phyloP scores from a whole-genome alignment of 2,329 filamentous ascomycete genomes.

The Exophiala dermatitidis region DNA sequence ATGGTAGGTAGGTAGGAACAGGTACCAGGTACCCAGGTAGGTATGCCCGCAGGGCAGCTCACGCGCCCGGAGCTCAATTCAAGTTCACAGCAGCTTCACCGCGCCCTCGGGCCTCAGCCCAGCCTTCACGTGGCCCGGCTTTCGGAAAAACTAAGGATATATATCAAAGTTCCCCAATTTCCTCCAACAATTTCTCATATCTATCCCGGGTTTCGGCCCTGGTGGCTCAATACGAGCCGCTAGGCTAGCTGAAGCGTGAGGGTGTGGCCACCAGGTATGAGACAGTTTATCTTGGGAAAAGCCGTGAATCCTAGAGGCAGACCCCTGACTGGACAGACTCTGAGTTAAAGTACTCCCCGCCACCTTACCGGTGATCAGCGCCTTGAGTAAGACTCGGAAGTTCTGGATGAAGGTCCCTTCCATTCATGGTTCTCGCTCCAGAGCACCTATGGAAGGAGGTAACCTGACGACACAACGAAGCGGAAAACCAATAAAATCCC shows the following conservation, averaged over 20 bases:
- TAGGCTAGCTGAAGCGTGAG: not conserved
- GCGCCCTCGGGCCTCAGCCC: not conserved
- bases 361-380: not conserved
- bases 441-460: not conserved
- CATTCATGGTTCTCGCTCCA: not conserved
- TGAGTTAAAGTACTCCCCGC: not conserved
- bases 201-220: not conserved
- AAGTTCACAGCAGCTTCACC: not conserved
- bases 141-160: not conserved
- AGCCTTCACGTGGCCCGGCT: not conserved
- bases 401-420: not conserved
- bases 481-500: not conserved
- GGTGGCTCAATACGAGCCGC: not conserved
- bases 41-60: no score
- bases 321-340: slow-evolving; percentile 1
- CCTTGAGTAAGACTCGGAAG: not conserved
- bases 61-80: no score
- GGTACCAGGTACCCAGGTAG: no score
- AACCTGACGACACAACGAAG: not conserved
- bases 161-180: not conserved
- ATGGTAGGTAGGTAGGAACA: no score
- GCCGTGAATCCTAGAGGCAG: slow-evolving; percentile 1
- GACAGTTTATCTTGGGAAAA: not conserved
- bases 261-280: not conserved
- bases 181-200: not conserved